Conservation (phyloP, 371 early-diverging fungal genomes). For the Apophysomyces elegans region DNA sequence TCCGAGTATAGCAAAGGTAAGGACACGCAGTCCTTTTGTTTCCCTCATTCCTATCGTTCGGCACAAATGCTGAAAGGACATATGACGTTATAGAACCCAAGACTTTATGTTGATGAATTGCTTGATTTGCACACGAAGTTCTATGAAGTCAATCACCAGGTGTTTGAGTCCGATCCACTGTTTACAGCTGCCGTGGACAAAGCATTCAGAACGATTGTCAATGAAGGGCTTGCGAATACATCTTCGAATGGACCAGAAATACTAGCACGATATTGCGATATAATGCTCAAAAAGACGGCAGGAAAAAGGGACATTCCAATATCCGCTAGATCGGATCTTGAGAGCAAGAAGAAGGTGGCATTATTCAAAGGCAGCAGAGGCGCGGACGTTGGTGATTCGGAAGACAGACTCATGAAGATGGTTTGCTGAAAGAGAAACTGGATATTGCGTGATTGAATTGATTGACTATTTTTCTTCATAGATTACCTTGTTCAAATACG, state of each 20-base stretch:
- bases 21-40: background rate
- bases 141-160: slow-evolving; percentile 58
- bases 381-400: slow-evolving; percentile 53
- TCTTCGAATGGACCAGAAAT: slow-evolving; percentile 73
- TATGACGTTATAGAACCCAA: slow-evolving; percentile 60
- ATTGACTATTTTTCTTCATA: slow-evolving; percentile 11
- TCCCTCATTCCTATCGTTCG: background rate
- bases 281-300: slow-evolving; percentile 69
- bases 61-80: background rate
- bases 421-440: slow-evolving; percentile 17
- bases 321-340: slow-evolving; percentile 12
- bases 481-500: slow-evolving; percentile 85
- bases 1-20: slow-evolving; percentile 60
- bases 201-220: slow-evolving; percentile 79
- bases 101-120: slow-evolving; percentile 69
- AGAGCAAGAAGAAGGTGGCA: slow-evolving; percentile 33
- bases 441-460: background rate
- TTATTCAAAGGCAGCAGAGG: slow-evolving; percentile 21
- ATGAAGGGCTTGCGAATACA: slow-evolving; percentile 58
- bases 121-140: slow-evolving; percentile 70
- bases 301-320: slow-evolving; percentile 37
- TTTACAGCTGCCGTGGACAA: slow-evolving; percentile 88
- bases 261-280: slow-evolving; percentile 83
- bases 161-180: slow-evolving; percentile 68
- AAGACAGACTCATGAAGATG: slow-evolving; percentile 57